Percentiles rank a stretch among this genome's conserved stretches.
Conservation (phyloP, 2,329 filamentous ascomycete genomes). For the Chrysosporium queenslandicum region DNA sequence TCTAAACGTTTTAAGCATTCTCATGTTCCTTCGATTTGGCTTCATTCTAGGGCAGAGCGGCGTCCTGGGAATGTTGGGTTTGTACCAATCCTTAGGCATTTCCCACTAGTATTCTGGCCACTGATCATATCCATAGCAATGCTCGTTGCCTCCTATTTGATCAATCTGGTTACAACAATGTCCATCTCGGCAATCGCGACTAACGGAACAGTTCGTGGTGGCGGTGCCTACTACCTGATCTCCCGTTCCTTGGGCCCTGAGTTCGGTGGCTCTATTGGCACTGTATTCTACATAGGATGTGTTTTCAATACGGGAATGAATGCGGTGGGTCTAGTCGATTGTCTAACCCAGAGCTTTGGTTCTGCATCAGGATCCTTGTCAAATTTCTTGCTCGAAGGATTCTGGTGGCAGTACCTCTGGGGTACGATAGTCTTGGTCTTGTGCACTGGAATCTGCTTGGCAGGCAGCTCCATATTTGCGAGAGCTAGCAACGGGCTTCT, state of each 20-base stretch:
- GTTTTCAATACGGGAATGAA: constrained; percentile 82
- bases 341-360: constrained; percentile 66
- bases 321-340: constrained; percentile 75
- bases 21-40: constrained; percentile 86
- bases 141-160: constrained; percentile 63
- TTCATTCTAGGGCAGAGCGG: constrained; percentile 73
- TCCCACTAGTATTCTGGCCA: constrained; percentile 11
- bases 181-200: constrained; percentile 83
- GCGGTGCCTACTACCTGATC: constrained; percentile 81
- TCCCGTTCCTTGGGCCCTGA: constrained; percentile 77
- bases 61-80: constrained; percentile 68
- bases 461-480: constrained; percentile 70
- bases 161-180: constrained; percentile 75
- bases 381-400: constrained; percentile 56
- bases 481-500: constrained; percentile 69
- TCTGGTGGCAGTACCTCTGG: constrained; percentile 69
- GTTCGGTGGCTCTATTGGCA: constrained; percentile 78
- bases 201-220: constrained; percentile 78
- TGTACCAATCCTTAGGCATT: constrained; percentile 21
- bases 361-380: constrained; percentile 45
- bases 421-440: constrained; percentile 59
- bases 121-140: constrained; percentile 44
- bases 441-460: constrained; percentile 66
- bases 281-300: constrained; percentile 85
- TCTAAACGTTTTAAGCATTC: constrained; percentile 76